Evolutionary conservation across 306 rosid species (phyloP), one percentile per base, ranked within the genome.

Genomic region (Lupinus albus): DNA sequence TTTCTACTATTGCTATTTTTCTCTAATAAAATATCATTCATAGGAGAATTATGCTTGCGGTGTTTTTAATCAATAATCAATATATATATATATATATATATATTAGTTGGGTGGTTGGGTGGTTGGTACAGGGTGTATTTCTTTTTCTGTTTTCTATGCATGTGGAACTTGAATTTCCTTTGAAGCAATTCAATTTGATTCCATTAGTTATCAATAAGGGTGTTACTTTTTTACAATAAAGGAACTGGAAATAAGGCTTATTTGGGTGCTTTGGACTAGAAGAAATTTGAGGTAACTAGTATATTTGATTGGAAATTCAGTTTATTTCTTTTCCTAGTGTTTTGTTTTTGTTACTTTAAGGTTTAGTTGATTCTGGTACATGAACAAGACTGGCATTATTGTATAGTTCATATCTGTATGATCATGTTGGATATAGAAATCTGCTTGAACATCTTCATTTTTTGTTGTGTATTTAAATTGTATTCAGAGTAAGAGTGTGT

Each of bases 141-240:
- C 12, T 38, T 42, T 44, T 62, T 41, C 11, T 3, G 4, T 66
- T 56, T 32, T 35, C 21, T 12, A 3, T 12, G 55, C 68, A 54
- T 48, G 63, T 62, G 76, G 16, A 70, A 50, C 72, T 72, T 72
- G 76, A 76, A 76, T 68, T 66, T 51, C 62, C 59, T 61, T 67
- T 75, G 50, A 59, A 80, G 72, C 76, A 76, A 68, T 48, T 71
- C 70, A 68, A 57, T 55, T 61, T 69, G 44, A 51, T 76, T 47
- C 55, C 55, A 17, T 66, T 64, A 46, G 14, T 69, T 53, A 38
- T 28, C 76, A 16, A 21, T 25, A 64, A 49, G 70, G 76, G 55
- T 59, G 30, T 65, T 81, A 54, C 59, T 69, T 20, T 59, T 21
- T 3, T 16, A n/a, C 16, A 38, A 39, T 4, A 69, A 25, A 18